Percentiles rank a stretch among this genome's conserved stretches.
Conservation (phyloP, 2,329 filamentous ascomycete species). For the Botrytis tulipae region DNA sequence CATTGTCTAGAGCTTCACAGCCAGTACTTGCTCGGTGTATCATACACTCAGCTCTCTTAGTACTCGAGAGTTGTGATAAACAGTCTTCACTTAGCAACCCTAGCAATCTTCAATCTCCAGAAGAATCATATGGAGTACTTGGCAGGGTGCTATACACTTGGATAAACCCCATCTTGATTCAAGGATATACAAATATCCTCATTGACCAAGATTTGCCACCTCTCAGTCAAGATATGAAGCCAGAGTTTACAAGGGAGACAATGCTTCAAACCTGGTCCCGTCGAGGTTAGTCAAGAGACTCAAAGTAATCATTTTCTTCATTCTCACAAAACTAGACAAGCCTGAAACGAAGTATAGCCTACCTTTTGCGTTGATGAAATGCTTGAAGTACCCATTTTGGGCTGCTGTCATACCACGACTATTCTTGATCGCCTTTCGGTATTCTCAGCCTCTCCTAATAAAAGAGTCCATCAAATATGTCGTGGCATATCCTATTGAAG, state of each 20-base stretch:
- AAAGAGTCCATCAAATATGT: slow-evolving; percentile 41
- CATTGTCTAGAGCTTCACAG: background rate
- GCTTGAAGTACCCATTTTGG: slow-evolving; percentile 37
- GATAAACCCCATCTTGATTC: slow-evolving; percentile 30
- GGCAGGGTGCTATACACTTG: slow-evolving; percentile 28
- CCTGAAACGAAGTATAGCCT: slow-evolving; percentile 36
- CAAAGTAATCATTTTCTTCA: background rate
- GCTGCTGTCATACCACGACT: slow-evolving; percentile 41
- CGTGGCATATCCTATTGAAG: slow-evolving; percentile 10
- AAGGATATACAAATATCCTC: slow-evolving; percentile 28
- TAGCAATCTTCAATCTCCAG: slow-evolving; percentile 19
- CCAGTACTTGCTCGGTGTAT: background rate
- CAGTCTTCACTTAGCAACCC: background rate
- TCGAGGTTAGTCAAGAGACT: slow-evolving; percentile 24
- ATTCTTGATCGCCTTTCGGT: slow-evolving; percentile 43
- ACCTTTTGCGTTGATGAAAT: slow-evolving; percentile 37
- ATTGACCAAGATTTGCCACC: slow-evolving; percentile 27
- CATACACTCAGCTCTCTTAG: slow-evolving; percentile 18
- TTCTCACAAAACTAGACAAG: slow-evolving; percentile 22
- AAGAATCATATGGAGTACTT: slow-evolving; percentile 26
- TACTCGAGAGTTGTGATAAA: slow-evolving; percentile 24
- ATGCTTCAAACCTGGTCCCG: slow-evolving; percentile 25
- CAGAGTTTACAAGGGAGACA: slow-evolving; percentile 23
- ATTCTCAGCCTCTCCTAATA: slow-evolving; percentile 44
- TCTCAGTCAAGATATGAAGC: slow-evolving; percentile 23